Conservation (phyloP, 495 filamentous ascomycete species). For the Tuber indicum region DNA sequence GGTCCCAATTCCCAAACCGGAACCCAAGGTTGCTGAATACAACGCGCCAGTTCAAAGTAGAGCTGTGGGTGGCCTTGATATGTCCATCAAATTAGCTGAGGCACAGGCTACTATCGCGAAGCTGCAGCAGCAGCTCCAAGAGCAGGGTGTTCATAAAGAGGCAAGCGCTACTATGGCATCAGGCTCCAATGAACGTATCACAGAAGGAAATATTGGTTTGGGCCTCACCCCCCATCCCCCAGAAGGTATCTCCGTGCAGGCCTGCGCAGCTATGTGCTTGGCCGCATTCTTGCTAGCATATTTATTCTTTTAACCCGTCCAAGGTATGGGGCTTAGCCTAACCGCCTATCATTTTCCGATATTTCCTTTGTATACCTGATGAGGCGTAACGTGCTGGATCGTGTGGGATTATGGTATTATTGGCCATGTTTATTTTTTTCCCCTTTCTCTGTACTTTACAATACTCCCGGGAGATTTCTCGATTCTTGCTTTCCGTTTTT, state of each 20-base stretch:
- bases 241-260: slow-evolving; percentile 77
- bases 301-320: slow-evolving; percentile 68
- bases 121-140: slow-evolving; percentile 62
- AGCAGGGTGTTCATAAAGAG: slow-evolving; percentile 64
- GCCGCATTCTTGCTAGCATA: slow-evolving; percentile 88
- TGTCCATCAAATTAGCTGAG: slow-evolving; percentile 55
- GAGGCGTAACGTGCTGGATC: slow-evolving; percentile 35
- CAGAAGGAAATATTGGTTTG: slow-evolving; percentile 42
- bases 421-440: slow-evolving; percentile 31
- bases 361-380: slow-evolving; percentile 33
- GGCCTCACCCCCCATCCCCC: slow-evolving; percentile 47
- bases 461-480: slow-evolving; percentile 37
- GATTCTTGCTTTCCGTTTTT: not conserved
- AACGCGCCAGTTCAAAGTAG: not conserved
- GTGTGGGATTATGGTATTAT: slow-evolving; percentile 40
- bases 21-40: slow-evolving; percentile 21
- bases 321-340: not conserved
- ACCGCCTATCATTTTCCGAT: slow-evolving; percentile 25
- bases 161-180: slow-evolving; percentile 48
- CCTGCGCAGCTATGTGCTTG: slow-evolving; percentile 76
- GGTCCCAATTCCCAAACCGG: slow-evolving; percentile 15
- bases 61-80: slow-evolving; percentile 14
- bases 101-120: slow-evolving; percentile 67
- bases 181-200: slow-evolving; percentile 16
- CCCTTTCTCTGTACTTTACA: slow-evolving; percentile 37